These are phyloP conservation scores for Entrophospora sp. DNA, from an alignment of 192 early-diverging fungal genomes.

Conservation along the genomic window DNA sequence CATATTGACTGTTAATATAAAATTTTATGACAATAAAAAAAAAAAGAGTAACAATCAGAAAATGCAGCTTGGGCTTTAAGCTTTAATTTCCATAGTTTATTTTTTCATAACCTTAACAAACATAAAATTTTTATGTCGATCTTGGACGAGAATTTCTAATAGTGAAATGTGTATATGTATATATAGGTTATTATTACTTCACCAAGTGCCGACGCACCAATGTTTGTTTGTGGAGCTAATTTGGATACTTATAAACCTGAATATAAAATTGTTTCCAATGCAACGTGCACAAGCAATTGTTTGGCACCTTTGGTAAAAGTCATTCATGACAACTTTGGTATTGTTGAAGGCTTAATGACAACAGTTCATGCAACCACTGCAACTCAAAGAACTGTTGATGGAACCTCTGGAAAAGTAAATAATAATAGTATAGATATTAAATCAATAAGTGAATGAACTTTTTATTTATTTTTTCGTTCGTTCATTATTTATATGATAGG, in stretches of 20 bases:
- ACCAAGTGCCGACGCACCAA: constrained; percentile 90
- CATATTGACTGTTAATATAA: no score
- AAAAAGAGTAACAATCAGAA: no score
- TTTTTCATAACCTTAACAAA: neutral
- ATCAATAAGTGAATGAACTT: neutral
- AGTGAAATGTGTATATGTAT: neutral
- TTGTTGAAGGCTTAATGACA: constrained; percentile 95
- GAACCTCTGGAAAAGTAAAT: constrained; percentile 70
- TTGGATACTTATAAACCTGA: constrained; percentile 81
- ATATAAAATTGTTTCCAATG: constrained; percentile 90
- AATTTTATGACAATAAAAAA: no score
- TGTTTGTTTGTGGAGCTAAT: constrained; percentile 98
- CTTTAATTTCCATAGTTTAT: no score
- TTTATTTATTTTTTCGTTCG: neutral
- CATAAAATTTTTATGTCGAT: no score
- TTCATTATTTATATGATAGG: constrained; percentile 21
- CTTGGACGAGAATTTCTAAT: neutral
- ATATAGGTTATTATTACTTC: constrained; percentile 95
- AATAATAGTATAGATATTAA: no score
- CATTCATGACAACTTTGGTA: constrained; percentile 91
- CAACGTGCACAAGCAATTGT: constrained; percentile 99
- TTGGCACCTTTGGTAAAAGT: constrained; percentile 95
- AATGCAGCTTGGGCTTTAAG: no score
- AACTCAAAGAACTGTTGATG: constrained; percentile 99
- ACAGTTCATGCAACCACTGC: constrained; percentile 98